Evolutionary conservation across 768 basidiomycete genomes (phyloP).

Genomic region (Hygrophoropsis aurantiaca): DNA sequence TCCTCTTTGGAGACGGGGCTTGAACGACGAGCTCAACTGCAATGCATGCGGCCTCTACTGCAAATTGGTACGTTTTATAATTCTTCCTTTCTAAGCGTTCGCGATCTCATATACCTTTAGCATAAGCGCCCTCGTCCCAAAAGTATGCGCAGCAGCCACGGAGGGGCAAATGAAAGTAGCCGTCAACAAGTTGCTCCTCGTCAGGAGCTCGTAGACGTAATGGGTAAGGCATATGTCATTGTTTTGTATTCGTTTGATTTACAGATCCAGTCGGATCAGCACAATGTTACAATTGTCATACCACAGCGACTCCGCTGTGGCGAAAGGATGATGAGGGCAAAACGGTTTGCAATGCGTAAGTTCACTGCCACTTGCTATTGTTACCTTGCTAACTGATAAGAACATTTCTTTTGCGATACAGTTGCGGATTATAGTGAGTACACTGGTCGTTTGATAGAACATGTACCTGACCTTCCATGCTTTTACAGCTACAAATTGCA

Average conservation of each 20-base stretch:
- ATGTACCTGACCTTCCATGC: constrained; percentile 1
- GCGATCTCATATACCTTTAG: constrained; percentile 31
- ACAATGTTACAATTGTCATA: constrained; percentile 89
- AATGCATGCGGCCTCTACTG: constrained; percentile 89
- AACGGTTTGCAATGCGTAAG: constrained; percentile 89
- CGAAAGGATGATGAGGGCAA: constrained; percentile 90
- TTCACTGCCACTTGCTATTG: constrained; percentile 18
- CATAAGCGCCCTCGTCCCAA: constrained; percentile 89
- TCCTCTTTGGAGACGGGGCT: constrained; percentile 83
- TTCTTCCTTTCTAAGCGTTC: constrained; percentile 7
- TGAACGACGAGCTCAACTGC: constrained; percentile 88
- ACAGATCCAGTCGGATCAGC: constrained; percentile 44
- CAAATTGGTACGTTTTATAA: constrained; percentile 59
- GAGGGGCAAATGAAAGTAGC: constrained; percentile 55
- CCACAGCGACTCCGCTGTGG: constrained; percentile 87
- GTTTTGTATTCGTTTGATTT: constrained; percentile 18
- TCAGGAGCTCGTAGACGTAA: constrained; percentile 71
- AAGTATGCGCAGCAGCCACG: constrained; percentile 78
- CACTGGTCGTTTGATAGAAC: constrained; percentile 6
- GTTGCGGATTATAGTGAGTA: constrained; percentile 76
- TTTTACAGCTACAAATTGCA: constrained; percentile 69
- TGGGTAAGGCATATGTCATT: constrained; percentile 49
- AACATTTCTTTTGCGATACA: constrained; percentile 25
- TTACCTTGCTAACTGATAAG: constrained; percentile 1
- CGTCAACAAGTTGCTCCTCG: constrained; percentile 56